A percentile compares a stretch with the other conserved stretches of the same genome.
These are phyloP conservation scores for Candida sonorensis DNA, from an alignment of 805 yeast species.

Conservation along the genomic window DNA sequence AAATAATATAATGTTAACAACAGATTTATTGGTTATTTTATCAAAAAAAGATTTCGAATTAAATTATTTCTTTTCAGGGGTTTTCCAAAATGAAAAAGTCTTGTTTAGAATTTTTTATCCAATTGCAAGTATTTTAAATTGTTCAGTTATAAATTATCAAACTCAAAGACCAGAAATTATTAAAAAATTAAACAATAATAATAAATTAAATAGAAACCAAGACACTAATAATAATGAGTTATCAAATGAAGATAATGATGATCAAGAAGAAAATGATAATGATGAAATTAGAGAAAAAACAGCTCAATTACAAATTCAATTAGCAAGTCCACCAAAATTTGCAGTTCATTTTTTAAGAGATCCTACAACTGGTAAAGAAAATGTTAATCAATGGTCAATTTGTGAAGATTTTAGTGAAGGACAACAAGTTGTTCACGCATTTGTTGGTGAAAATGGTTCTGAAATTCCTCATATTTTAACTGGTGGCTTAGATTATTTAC, in stretches of 20 bases:
- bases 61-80: conserved; percentile 73
- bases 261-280: conserved; percentile 16
- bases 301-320: conserved; percentile 28
- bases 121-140: conserved; percentile 48
- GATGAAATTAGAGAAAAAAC: conserved; percentile 34
- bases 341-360: conserved; percentile 67
- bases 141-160: conserved; percentile 48
- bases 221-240: conserved; percentile 16
- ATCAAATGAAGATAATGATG: conserved; percentile 8
- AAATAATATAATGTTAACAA: conserved; percentile 55
- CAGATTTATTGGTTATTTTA: conserved; percentile 64
- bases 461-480: conserved; percentile 63
- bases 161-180: conserved; percentile 13
- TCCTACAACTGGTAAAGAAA: conserved; percentile 34
- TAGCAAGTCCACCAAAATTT: conserved; percentile 59
- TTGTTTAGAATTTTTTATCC: conserved; percentile 71
- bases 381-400: conserved; percentile 65
- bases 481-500: conserved; percentile 36
- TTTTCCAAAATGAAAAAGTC: conserved; percentile 59
- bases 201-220: no score
- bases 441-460: conserved; percentile 48
- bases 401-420: conserved; percentile 84
- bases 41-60: conserved; percentile 66
- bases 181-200: no score
- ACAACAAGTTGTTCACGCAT: conserved; percentile 70